Conservation (phyloP, 2,329 filamentous ascomycete genomes). For the Penicillium sp. region DNA sequence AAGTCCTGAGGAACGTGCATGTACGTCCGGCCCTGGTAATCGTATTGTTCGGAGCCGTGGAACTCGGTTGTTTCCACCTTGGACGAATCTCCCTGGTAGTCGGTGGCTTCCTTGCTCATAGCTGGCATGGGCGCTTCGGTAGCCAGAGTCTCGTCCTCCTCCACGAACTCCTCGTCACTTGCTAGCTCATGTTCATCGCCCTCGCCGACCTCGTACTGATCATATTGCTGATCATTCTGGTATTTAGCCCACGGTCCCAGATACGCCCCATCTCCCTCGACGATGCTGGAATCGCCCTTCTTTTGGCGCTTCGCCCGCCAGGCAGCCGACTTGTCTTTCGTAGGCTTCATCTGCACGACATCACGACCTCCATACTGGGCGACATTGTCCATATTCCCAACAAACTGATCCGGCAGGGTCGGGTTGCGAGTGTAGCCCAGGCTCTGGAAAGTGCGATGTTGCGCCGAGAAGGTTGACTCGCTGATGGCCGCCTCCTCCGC, state of each 20-base stretch:
- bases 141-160: slow-evolving; percentile 61
- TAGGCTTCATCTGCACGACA: slow-evolving; percentile 59
- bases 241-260: slow-evolving; percentile 95
- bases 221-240: slow-evolving; percentile 71
- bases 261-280: slow-evolving; percentile 86
- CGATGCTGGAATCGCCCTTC: slow-evolving; percentile 81
- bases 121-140: slow-evolving; percentile 51
- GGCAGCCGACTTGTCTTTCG: slow-evolving; percentile 72
- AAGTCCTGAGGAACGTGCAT: slow-evolving; percentile 96
- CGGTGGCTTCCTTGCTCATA: slow-evolving; percentile 56
- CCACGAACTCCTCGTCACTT: slow-evolving; percentile 78
- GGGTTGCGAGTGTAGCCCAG: slow-evolving; percentile 58
- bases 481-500: slow-evolving; percentile 88
- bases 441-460: slow-evolving; percentile 81
- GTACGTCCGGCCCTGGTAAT: slow-evolving; percentile 94
- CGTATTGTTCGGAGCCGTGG: slow-evolving; percentile 79
- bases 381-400: slow-evolving; percentile 53
- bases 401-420: slow-evolving; percentile 45
- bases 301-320: slow-evolving; percentile 76
- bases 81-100: slow-evolving; percentile 59
- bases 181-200: slow-evolving; percentile 71
- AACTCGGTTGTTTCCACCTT: slow-evolving; percentile 83
- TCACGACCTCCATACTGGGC: slow-evolving; percentile 53
- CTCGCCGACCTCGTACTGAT: slow-evolving; percentile 67
- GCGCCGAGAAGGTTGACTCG: slow-evolving; percentile 85